phyloP scores from a whole-genome alignment of 1,284 basidiomycete genomes.

The Meripilus lineatus region DNA sequence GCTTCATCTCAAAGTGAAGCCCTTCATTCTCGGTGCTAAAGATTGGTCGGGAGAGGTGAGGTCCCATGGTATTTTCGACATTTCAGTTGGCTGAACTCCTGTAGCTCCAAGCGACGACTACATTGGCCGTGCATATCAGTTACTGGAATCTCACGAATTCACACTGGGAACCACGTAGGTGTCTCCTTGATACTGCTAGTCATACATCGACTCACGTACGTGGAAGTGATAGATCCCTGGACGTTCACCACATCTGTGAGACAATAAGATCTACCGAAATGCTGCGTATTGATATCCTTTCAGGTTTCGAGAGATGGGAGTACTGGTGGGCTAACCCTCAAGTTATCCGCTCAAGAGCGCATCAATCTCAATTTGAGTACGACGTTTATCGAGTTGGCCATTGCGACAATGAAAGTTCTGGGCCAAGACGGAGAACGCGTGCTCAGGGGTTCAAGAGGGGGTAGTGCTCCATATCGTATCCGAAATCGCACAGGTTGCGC shows the following conservation, averaged over 20 bases:
- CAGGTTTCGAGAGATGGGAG: conserved; percentile 53
- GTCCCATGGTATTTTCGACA: not conserved
- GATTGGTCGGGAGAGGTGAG: conserved; percentile 93
- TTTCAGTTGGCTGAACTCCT: conserved; percentile 3
- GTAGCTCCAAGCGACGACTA: conserved; percentile 79
- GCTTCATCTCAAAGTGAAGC: conserved; percentile 83
- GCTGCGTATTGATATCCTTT: not conserved
- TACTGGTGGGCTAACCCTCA: conserved; percentile 54
- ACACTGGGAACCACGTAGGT: conserved; percentile 94
- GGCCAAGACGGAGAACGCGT: conserved; percentile 71
- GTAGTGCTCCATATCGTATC: conserved; percentile 91
- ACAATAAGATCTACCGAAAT: not conserved
- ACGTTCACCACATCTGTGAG: conserved; percentile 67
- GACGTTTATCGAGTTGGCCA: conserved; percentile 84
- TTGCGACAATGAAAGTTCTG: conserved; percentile 72
- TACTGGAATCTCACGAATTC: conserved; percentile 99
- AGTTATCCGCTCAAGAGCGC: conserved; percentile 75
- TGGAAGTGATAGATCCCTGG: conserved; percentile 93
- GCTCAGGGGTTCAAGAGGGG: conserved; percentile 73
- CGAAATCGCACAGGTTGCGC: conserved; percentile 87
- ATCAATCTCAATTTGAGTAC: conserved; percentile 92
- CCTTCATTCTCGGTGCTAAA: conserved; percentile 79
- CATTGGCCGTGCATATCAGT: conserved; percentile 79
- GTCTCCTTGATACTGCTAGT: not conserved
- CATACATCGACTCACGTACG: conserved; percentile 1